A percentile compares a stretch with the other conserved stretches of the same genome.
phyloP scores from a whole-genome alignment of 208 protist genomes.

The Acanthamoeba healyi region DNA sequence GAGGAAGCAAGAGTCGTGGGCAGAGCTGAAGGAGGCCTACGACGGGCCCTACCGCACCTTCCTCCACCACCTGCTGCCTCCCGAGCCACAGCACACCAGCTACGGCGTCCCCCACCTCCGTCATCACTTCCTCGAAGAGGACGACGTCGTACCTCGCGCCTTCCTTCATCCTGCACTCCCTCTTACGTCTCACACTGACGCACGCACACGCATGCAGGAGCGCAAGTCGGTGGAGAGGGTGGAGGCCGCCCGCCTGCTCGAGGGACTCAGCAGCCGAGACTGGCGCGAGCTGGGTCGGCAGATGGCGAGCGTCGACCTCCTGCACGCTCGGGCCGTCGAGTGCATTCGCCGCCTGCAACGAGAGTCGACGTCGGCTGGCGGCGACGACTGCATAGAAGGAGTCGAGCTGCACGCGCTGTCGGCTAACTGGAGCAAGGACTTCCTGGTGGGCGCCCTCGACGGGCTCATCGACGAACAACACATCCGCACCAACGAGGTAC shows the following conservation, averaged over 20 bases:
- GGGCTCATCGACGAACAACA: conserved; percentile 1
- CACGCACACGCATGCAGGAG: not conserved
- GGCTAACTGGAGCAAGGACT: conserved; percentile 39
- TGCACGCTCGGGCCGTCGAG: not conserved
- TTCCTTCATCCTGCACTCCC: not conserved
- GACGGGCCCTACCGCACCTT: not conserved
- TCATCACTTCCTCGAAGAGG: not conserved
- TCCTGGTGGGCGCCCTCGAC: not conserved
- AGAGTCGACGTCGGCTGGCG: not conserved
- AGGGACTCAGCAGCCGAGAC: not conserved
- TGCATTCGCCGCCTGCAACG: not conserved
- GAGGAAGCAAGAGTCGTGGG: not conserved
- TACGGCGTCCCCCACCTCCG: not conserved
- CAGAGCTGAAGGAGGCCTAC: not conserved
- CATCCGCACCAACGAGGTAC: conserved; percentile 24
- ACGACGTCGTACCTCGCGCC: not conserved
- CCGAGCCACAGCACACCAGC: not conserved
- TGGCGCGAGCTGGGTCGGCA: not conserved
- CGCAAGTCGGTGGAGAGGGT: not conserved
- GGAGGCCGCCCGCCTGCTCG: not conserved
- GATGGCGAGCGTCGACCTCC: not conserved
- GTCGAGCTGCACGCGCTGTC: not conserved
- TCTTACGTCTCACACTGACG: not conserved
- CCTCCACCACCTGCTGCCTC: not conserved
- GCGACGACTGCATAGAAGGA: not conserved